Percentiles rank a stretch among this genome's conserved stretches.
phyloP scores from a whole-genome alignment of 2,329 filamentous ascomycete species.

The Ophiostoma himal-ulmi region DNA sequence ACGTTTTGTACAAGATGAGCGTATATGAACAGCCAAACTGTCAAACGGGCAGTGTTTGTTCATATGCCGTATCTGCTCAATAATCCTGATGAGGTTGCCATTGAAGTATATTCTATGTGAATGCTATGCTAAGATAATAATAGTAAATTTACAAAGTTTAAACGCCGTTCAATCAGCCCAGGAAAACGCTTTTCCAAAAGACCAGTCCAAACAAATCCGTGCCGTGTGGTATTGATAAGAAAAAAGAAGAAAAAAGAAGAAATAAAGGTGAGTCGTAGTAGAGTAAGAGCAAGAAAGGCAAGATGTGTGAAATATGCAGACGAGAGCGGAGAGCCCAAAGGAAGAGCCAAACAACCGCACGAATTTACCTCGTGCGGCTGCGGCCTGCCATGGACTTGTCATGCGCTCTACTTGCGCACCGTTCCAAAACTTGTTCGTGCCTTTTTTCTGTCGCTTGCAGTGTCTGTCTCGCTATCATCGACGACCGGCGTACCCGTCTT shows the following conservation, averaged over 20 bases:
- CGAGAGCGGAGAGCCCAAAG: background rate
- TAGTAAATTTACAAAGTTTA: too few species aligned
- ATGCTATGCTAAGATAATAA: background rate
- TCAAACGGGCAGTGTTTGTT: background rate
- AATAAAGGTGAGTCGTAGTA: background rate
- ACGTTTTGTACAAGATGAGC: background rate
- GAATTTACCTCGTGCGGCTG: background rate
- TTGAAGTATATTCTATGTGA: background rate
- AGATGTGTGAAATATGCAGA: background rate
- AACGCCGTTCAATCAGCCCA: background rate
- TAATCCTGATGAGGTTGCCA: background rate
- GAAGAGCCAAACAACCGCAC: background rate
- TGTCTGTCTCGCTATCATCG: slow-evolving; percentile 56
- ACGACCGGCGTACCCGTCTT: slow-evolving; percentile 22
- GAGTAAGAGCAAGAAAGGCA: background rate
- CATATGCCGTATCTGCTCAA: background rate
- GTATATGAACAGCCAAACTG: background rate
- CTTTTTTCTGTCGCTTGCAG: slow-evolving; percentile 46
- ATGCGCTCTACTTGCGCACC: slow-evolving; percentile 40
- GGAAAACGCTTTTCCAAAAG: background rate
- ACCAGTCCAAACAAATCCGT: slow-evolving; percentile 3
- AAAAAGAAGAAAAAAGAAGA: background rate
- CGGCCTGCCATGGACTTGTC: background rate
- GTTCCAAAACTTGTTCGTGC: slow-evolving; percentile 55
- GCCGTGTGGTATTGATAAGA: slow-evolving; percentile 11